Evolutionary conservation across 2,329 filamentous ascomycete species (phyloP).

Genomic region (Paraconiothyrium brasiliense): DNA sequence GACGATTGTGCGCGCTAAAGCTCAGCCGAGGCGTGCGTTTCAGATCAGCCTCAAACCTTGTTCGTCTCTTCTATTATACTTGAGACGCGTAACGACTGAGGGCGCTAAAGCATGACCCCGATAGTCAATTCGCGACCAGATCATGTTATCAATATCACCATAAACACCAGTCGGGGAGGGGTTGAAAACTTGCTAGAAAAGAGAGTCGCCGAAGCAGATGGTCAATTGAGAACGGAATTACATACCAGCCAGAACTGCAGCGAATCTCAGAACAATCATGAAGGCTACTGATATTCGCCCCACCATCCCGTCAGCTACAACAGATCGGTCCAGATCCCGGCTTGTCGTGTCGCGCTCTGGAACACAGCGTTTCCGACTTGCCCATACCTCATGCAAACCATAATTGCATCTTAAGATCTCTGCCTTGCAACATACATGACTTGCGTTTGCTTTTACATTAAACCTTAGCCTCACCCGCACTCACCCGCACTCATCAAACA

Average conservation of each 20-base stretch:
- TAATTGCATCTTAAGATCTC: neutral
- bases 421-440: neutral
- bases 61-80: neutral
- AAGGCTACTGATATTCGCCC: neutral
- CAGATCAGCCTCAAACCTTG: conserved; percentile 1
- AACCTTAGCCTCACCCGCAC: neutral
- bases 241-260: neutral
- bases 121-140: neutral
- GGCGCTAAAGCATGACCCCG: conserved; percentile 10
- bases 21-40: conserved; percentile 13
- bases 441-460: neutral
- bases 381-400: neutral
- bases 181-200: too few species aligned
- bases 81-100: conserved; percentile 19
- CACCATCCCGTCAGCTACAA: neutral
- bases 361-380: conserved; percentile 1
- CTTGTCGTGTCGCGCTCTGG: conserved; percentile 10
- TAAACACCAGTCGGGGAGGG: too few species aligned
- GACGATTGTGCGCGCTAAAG: neutral
- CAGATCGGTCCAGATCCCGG: neutral
- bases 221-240: neutral
- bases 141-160: neutral
- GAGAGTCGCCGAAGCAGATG: neutral
- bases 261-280: neutral
- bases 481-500: neutral